Evolutionary conservation across 2,329 filamentous ascomycete species (phyloP).

Genomic region (Cladosporium sp.): DNA sequence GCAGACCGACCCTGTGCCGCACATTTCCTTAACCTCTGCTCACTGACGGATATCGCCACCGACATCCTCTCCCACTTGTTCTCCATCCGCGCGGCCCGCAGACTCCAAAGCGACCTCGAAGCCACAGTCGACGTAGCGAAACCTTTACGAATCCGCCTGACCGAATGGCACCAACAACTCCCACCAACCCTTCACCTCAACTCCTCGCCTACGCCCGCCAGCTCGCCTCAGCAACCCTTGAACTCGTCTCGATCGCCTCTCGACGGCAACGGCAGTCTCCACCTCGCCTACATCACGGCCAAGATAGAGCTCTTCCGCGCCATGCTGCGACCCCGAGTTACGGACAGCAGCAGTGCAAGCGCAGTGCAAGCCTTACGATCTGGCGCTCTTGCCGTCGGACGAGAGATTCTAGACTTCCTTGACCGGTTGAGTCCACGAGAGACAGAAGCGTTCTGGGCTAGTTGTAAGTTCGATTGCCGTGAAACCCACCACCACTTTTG

Average conservation of each 20-base stretch:
- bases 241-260: conserved; percentile 38
- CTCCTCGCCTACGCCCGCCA: conserved; percentile 7
- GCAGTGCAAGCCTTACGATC: conserved; percentile 30
- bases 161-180: conserved; percentile 46
- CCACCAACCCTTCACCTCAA: conserved; percentile 32
- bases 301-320: conserved; percentile 51
- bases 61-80: conserved; percentile 45
- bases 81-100: conserved; percentile 28
- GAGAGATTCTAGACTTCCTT: conserved; percentile 29
- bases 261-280: conserved; percentile 43
- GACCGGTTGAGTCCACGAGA: conserved; percentile 27
- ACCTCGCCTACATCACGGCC: conserved; percentile 50
- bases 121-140: conserved; percentile 45
- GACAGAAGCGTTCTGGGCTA: conserved; percentile 33
- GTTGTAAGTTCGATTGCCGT: conserved; percentile 31
- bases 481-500: not conserved
- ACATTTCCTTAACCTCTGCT: conserved; percentile 50
- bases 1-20: conserved; percentile 18
- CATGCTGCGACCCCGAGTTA: conserved; percentile 41
- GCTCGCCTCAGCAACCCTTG: conserved; percentile 15
- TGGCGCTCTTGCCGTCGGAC: conserved; percentile 28
- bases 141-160: conserved; percentile 46
- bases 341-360: conserved; percentile 23
- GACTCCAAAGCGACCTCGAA: conserved; percentile 43
- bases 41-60: conserved; percentile 48